Evolutionary conservation across 139 green algal genomes (phyloP).

Genomic region (Picochlorum sp.): DNA sequence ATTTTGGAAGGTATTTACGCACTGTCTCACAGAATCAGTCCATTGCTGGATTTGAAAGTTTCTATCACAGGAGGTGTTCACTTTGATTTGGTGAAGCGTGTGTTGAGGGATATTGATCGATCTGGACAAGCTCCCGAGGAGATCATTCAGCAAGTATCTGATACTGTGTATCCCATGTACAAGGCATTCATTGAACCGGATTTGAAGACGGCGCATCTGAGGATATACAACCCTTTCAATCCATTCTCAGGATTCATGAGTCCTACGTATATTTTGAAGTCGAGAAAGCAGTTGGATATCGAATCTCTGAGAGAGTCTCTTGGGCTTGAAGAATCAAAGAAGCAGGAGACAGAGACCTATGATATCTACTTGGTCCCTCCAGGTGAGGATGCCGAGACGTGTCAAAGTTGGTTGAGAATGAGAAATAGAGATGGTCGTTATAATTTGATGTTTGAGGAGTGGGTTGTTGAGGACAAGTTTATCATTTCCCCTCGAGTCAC

Average conservation of each 20-base stretch:
- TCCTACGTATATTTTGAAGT: conserved; percentile 94
- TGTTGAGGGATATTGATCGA: conserved; percentile 89
- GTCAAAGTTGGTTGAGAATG: conserved; percentile 93
- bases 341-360: conserved; percentile 45
- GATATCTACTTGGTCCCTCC: conserved; percentile 95
- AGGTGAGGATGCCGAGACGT: conserved; percentile 88
- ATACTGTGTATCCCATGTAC: conserved; percentile 97
- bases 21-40: conserved; percentile 51
- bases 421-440: conserved; percentile 91
- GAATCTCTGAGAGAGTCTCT: background rate
- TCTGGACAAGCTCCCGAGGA: conserved; percentile 80
- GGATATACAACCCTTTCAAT: conserved; percentile 95
- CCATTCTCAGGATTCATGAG: conserved; percentile 94
- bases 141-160: conserved; percentile 91
- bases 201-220: conserved; percentile 81
- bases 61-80: conserved; percentile 90
- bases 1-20: conserved; percentile 97
- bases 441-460: conserved; percentile 97
- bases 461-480: conserved; percentile 83
- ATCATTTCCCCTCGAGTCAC: conserved; percentile 92
- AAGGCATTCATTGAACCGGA: conserved; percentile 97
- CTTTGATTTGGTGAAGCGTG: conserved; percentile 96
- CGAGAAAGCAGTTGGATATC: conserved; percentile 24
- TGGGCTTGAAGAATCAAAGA: conserved; percentile 5
- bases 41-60: conserved; percentile 78